Percentiles rank a stretch among this genome's conserved stretches.
These are phyloP conservation scores for Mycosphaerella arachidis DNA, from an alignment of 2,329 filamentous ascomycete species.

Conservation along the genomic window DNA sequence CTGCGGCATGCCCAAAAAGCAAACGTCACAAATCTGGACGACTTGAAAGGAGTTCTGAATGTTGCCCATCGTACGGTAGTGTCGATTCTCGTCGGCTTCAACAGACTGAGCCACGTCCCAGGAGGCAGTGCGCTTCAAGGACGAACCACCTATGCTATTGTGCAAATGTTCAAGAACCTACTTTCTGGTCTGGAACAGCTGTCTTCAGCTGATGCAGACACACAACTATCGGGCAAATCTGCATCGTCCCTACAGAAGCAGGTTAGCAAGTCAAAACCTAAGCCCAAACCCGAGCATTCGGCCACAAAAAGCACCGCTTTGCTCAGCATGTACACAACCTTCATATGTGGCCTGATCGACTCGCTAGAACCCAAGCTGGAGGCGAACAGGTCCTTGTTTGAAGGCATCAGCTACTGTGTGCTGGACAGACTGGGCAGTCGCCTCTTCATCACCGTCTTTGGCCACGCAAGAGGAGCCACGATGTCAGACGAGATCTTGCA, in stretches of 20 bases:
- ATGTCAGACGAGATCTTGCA: constrained; percentile 25
- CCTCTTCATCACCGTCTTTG: constrained; percentile 39
- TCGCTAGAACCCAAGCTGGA: constrained; percentile 34
- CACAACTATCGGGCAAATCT: not conserved
- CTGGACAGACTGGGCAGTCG: constrained; percentile 38
- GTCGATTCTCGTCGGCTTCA: constrained; percentile 23
- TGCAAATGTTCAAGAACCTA: constrained; percentile 37
- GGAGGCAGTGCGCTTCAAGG: constrained; percentile 16
- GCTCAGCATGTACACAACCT: constrained; percentile 29
- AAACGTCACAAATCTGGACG: constrained; percentile 2
- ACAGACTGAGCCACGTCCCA: constrained; percentile 17
- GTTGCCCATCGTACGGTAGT: constrained; percentile 21
- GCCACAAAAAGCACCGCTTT: constrained; percentile 21
- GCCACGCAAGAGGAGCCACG: constrained; percentile 19
- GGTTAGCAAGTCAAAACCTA: constrained; percentile 22
- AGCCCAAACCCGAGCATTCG: constrained; percentile 8
- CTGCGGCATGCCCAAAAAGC: constrained; percentile 12
- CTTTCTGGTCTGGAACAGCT: constrained; percentile 28
- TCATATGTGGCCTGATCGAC: constrained; percentile 36
- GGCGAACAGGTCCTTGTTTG: constrained; percentile 39
- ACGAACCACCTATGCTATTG: constrained; percentile 26
- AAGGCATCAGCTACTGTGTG: constrained; percentile 41
- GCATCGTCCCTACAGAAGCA: constrained; percentile 21
- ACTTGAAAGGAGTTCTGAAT: constrained; percentile 19
- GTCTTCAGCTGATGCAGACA: constrained; percentile 4